Percentiles rank a stretch among this genome's conserved stretches.
phyloP scores from a whole-genome alignment of 805 yeast species.

The Vanderwaltozyma yarrowii region DNA sequence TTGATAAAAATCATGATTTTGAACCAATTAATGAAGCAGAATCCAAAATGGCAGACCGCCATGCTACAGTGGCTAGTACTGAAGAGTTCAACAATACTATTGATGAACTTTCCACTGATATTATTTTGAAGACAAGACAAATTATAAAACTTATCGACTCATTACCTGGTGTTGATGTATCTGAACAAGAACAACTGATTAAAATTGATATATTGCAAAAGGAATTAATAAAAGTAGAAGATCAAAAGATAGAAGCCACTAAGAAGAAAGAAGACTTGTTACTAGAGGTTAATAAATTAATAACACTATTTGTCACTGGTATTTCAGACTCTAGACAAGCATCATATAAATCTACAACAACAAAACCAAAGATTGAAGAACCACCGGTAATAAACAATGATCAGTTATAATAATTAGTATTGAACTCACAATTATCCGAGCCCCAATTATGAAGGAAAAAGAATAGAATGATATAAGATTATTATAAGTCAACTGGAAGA shows the following conservation, averaged over 20 bases:
- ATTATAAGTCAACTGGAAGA: too few relatives aligned
- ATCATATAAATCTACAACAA: not conserved
- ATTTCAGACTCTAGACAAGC: conserved; percentile 27
- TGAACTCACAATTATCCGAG: too few relatives aligned
- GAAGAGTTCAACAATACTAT: conserved; percentile 39
- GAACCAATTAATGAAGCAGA: conserved; percentile 38
- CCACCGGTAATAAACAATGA: too few relatives aligned
- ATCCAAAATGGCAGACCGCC: conserved; percentile 51
- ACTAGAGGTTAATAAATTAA: conserved; percentile 54
- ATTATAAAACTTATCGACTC: conserved; percentile 77
- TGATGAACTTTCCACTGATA: conserved; percentile 74
- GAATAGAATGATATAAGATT: too few relatives aligned
- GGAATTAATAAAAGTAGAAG: conserved; percentile 53
- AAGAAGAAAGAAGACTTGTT: conserved; percentile 54
- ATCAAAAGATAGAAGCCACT: conserved; percentile 45
- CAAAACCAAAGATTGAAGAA: too few relatives aligned
- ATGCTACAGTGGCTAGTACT: conserved; percentile 43
- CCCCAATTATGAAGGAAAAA: too few relatives aligned
- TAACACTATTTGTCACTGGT: conserved; percentile 37
- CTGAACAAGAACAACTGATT: conserved; percentile 60
- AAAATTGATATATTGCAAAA: conserved; percentile 51
- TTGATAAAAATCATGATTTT: conserved; percentile 65
- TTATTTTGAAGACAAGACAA: conserved; percentile 78
- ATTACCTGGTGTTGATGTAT: conserved; percentile 85
- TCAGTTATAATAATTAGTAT: too few relatives aligned